A percentile compares a stretch with the other conserved stretches of the same genome.
Evolutionary conservation across 176 grass and related monocot species (phyloP).

Genomic region (Guadua angustifolia): DNA sequence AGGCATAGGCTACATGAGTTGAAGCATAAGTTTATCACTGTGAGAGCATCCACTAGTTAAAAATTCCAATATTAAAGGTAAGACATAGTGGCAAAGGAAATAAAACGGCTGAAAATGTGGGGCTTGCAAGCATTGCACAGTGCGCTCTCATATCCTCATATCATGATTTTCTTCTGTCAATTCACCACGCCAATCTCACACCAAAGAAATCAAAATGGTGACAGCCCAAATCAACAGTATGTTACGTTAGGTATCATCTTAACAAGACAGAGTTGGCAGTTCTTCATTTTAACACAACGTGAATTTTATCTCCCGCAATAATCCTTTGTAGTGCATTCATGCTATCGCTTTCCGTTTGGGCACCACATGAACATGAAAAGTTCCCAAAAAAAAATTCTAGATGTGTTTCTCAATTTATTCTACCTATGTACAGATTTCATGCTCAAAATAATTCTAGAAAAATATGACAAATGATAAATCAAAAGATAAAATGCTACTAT

Average conservation of each 20-base stretch:
- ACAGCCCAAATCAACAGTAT: slow-evolving; percentile 6
- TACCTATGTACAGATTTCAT: no score
- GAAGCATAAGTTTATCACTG: slow-evolving; percentile 14
- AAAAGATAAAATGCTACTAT: no score
- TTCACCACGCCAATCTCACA: background rate
- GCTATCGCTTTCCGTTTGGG: no score
- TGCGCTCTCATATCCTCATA: background rate
- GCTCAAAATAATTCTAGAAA: no score
- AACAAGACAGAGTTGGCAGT: slow-evolving; percentile 3
- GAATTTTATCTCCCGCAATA: background rate
- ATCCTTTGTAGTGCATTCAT: no score
- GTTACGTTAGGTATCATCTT: slow-evolving; percentile 6
- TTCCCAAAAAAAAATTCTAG: no score
- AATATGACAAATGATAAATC: no score
- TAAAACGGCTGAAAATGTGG: slow-evolving; percentile 6
- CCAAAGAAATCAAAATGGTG: background rate
- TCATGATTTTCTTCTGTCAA: background rate
- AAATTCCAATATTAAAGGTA: background rate
- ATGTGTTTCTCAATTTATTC: no score
- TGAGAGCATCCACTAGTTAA: slow-evolving; percentile 13
- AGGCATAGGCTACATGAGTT: background rate
- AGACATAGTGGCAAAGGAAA: slow-evolving; percentile 8
- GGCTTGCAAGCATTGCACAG: slow-evolving; percentile 10
- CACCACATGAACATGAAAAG: no score
- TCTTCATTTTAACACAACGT: slow-evolving; percentile 8